phyloP scores from a whole-genome alignment of 225 moss, liverwort and hornwort species.

The Bryum argenteum region DNA sequence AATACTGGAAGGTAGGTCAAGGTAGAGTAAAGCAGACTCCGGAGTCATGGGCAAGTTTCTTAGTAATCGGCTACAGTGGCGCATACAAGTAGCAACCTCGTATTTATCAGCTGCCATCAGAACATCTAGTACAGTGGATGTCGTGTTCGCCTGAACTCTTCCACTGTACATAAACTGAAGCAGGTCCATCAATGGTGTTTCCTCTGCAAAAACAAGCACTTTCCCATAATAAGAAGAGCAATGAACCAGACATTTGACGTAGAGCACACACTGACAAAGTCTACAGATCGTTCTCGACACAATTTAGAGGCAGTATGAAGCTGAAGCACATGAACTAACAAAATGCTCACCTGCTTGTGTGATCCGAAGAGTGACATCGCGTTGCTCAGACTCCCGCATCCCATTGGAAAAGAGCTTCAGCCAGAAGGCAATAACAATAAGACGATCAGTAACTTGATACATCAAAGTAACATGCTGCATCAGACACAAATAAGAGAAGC shows the following conservation, averaged over 20 bases:
- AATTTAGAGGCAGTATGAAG: neutral
- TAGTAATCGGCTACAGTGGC: conserved; percentile 77
- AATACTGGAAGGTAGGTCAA: conserved; percentile 88
- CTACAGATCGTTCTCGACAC: neutral
- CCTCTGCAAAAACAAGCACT: conserved; percentile 67
- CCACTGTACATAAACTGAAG: conserved; percentile 99
- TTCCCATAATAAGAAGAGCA: neutral
- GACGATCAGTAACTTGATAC: conserved; percentile 16
- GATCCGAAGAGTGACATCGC: conserved; percentile 84
- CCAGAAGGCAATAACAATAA: conserved; percentile 2
- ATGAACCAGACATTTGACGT: neutral
- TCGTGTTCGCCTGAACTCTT: conserved; percentile 76
- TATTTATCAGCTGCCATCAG: conserved; percentile 98
- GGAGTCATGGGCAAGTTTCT: conserved; percentile 90
- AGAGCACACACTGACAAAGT: neutral
- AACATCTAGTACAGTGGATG: conserved; percentile 83
- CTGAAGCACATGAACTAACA: conserved; percentile 4
- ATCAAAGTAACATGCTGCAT: conserved; percentile 6
- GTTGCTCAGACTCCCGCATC: conserved; percentile 99
- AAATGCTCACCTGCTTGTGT: conserved; percentile 62
- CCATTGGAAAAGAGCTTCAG: conserved; percentile 97
- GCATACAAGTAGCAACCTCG: conserved; percentile 93
- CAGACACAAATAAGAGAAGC: conserved; percentile 1
- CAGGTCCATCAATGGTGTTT: conserved; percentile 90
- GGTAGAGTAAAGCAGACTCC: conserved; percentile 92